phyloP scores from a whole-genome alignment of 2,329 filamentous ascomycete species.

The Neobulgaria alba region DNA sequence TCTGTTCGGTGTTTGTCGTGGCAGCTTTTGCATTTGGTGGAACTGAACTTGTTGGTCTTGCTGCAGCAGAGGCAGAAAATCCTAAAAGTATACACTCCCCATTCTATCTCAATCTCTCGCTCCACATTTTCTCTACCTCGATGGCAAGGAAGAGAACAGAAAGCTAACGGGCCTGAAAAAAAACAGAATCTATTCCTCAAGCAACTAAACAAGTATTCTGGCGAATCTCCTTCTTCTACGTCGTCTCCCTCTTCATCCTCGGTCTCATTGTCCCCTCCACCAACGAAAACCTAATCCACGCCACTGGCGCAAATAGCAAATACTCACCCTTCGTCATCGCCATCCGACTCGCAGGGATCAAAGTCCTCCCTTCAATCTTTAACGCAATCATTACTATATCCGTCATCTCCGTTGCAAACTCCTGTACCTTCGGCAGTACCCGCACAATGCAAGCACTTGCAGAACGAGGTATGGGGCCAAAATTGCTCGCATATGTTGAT shows the following conservation, averaged over 20 bases:
- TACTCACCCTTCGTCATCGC: constrained; percentile 42
- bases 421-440: constrained; percentile 42
- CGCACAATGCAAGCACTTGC: constrained; percentile 43
- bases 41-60: constrained; percentile 50
- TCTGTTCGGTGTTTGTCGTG: constrained; percentile 42
- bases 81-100: too few species aligned
- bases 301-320: constrained; percentile 25
- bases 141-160: too few species aligned
- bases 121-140: neutral
- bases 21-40: constrained; percentile 44
- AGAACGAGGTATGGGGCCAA: constrained; percentile 31
- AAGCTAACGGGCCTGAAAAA: neutral
- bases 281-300: constrained; percentile 21
- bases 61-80: constrained; percentile 71
- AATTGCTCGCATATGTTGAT: constrained; percentile 52
- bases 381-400: constrained; percentile 44
- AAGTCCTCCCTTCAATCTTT: constrained; percentile 42
- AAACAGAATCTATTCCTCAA: constrained; percentile 35
- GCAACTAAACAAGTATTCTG: constrained; percentile 39
- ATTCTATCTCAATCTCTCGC: too few species aligned
- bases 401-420: constrained; percentile 44
- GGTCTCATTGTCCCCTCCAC: constrained; percentile 34
- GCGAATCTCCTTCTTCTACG: constrained; percentile 38
- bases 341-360: constrained; percentile 41
- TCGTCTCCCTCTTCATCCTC: constrained; percentile 35